Evolutionary conservation across 768 basidiomycete genomes (phyloP).

Genomic region (Guyanaporus albipodus): DNA sequence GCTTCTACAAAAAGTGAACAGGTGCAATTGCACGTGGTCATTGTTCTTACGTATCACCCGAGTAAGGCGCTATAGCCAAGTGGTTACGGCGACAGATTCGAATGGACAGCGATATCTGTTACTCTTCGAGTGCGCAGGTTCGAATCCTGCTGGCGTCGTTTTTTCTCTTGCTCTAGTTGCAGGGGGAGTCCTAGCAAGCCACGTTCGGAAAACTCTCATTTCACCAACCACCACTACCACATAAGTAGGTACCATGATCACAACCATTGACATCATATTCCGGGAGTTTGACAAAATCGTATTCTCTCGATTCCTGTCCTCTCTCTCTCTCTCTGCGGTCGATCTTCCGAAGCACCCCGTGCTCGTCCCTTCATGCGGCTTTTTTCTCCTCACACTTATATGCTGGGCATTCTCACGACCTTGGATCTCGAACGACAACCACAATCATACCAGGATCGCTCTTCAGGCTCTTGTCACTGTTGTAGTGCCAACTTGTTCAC

Average conservation of each 20-base stretch:
- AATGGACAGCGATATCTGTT: conserved; percentile 36
- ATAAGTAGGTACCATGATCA: conserved; percentile 10
- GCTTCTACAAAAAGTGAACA: too few species aligned
- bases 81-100: conserved; percentile 78
- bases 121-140: conserved; percentile 40
- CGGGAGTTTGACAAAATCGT: conserved; percentile 3
- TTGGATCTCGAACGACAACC: conserved; percentile 6
- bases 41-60: too few species aligned
- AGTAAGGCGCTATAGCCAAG: conserved; percentile 65
- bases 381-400: conserved; percentile 8
- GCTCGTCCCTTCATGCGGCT: conserved; percentile 1
- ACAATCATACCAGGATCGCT: conserved; percentile 14
- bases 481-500: conserved; percentile 41
- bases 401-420: conserved; percentile 6
- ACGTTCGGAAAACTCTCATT: background rate
- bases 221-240: background rate
- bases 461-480: conserved; percentile 39
- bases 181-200: too few species aligned
- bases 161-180: conserved; percentile 4
- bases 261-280: background rate
- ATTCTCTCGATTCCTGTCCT: background rate
- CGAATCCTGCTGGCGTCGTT: conserved; percentile 41
- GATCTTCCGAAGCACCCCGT: background rate
- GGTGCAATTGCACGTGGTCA: too few species aligned
- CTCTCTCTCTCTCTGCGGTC: background rate